Evolutionary conservation across 2,329 filamentous ascomycete species (phyloP).

Genomic region (Fusarium transvaalense): DNA sequence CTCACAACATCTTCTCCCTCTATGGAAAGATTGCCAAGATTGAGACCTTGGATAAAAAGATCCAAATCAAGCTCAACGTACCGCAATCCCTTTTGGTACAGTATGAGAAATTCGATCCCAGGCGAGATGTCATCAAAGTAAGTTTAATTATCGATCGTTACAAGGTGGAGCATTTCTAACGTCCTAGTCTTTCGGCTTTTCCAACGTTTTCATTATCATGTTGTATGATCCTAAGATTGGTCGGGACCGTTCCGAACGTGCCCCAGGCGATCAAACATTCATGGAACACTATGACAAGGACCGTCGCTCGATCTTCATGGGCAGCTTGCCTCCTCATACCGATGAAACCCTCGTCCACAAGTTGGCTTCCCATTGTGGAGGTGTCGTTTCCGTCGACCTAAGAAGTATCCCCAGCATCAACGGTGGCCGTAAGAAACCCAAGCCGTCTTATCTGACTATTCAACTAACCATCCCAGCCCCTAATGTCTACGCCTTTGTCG

Average conservation of each 20-base stretch:
- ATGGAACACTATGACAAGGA: constrained; percentile 58
- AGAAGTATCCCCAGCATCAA: constrained; percentile 7
- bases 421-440: constrained; percentile 27
- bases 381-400: constrained; percentile 47
- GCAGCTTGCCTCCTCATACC: constrained; percentile 57
- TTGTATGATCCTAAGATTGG: constrained; percentile 22
- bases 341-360: constrained; percentile 54
- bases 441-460: neutral
- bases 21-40: constrained; percentile 61
- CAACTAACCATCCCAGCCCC: constrained; percentile 36
- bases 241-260: constrained; percentile 17
- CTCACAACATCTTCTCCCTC: constrained; percentile 55
- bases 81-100: constrained; percentile 60
- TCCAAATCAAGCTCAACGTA: constrained; percentile 53
- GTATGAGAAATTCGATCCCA: constrained; percentile 64
- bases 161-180: neutral
- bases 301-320: constrained; percentile 62
- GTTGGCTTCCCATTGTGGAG: constrained; percentile 56
- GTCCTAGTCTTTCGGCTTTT: neutral
- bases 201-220: constrained; percentile 20
- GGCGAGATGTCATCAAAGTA: constrained; percentile 63
- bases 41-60: constrained; percentile 52
- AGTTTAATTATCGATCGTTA: constrained; percentile 39
- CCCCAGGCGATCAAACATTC: constrained; percentile 14
- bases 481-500: constrained; percentile 55